Evolutionary conservation across 129 eudicot species (phyloP).

Genomic region (Apium graveolens): DNA sequence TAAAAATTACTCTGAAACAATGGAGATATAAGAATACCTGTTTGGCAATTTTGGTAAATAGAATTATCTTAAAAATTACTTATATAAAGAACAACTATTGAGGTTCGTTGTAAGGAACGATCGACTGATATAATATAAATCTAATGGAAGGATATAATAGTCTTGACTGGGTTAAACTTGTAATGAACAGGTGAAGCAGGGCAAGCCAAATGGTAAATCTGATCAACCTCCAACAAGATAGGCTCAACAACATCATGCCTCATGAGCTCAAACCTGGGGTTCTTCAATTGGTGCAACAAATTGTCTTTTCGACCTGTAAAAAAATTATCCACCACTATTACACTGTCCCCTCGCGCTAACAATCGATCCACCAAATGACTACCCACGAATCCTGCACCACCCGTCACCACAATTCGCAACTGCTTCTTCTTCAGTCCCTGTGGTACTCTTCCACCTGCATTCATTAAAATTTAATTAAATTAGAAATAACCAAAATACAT

Average conservation of each 20-base stretch:
- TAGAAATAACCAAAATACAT: not conserved
- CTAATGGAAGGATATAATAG: slow-evolving; percentile 64
- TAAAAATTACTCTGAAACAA: not conserved
- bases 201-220: slow-evolving; percentile 83
- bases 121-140: too few species aligned
- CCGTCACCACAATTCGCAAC: slow-evolving; percentile 64
- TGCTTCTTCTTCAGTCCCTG: slow-evolving; percentile 39
- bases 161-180: slow-evolving; percentile 83
- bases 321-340: slow-evolving; percentile 72
- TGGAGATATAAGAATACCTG: not conserved
- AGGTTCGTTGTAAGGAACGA: too few species aligned
- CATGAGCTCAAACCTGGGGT: slow-evolving; percentile 70
- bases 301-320: slow-evolving; percentile 78
- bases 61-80: too few species aligned
- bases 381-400: slow-evolving; percentile 90
- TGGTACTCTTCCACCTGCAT: slow-evolving; percentile 10
- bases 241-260: slow-evolving; percentile 90
- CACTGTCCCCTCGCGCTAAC: slow-evolving; percentile 71
- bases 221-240: slow-evolving; percentile 74
- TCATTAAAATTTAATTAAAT: not conserved
- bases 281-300: slow-evolving; percentile 46
- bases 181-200: slow-evolving; percentile 92
- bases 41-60: not conserved
- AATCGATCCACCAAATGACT: slow-evolving; percentile 77
- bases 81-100: too few species aligned